Evolutionary conservation across 2,329 filamentous ascomycete species (phyloP), one percentile per base, ranked within the genome.

Genomic region (Aspergillus quadricinctus): DNA sequence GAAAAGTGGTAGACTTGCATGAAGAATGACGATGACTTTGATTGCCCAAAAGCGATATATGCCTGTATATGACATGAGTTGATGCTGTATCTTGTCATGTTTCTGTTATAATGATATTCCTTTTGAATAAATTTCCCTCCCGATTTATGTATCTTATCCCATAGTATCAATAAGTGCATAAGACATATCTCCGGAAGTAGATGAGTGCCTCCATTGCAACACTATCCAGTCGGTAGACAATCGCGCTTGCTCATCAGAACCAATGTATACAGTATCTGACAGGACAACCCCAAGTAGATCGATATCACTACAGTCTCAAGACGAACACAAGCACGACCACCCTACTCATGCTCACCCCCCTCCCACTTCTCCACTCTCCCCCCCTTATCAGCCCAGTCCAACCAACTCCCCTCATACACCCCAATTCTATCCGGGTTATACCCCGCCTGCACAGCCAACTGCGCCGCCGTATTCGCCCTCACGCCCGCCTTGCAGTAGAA

Each of bases 401-500:
- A 61, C 79, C 79, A 81, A 67, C 78, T 80, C 27, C 80, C 80
- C 41, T 69, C 63, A 72, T 80, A 81, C 65, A 81, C 78, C 14
- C 76, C 77, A 17, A 80, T 60, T 57, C 84, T 84, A 0, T 89
- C 84, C 7, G 81, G 83, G 50, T 76, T 74, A 81, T 89, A 97
- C 9, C 93, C 93, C 2, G 86, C 88, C 69, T 89, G 82, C 65
- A 80, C 79, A 29, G 94, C 94, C 72, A 97, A 74, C 61, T 83
- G 81, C 6, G 92, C 92, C 6, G 92, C 92, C 0, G 89, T 84
- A 48, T 81, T 79, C 64, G 90, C 91, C 69, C 94, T 81, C 61
- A 97, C 90, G 2, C 94, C 94, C 0, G 92, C 87, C 77, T 91
- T 95, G 77, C 94, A 99, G 74, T 96, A 97, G 68, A 97, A 94